Evolutionary conservation across 768 basidiomycete species (phyloP), one percentile per base, ranked within the genome.

Genomic region (Coprinopsis sp.): DNA sequence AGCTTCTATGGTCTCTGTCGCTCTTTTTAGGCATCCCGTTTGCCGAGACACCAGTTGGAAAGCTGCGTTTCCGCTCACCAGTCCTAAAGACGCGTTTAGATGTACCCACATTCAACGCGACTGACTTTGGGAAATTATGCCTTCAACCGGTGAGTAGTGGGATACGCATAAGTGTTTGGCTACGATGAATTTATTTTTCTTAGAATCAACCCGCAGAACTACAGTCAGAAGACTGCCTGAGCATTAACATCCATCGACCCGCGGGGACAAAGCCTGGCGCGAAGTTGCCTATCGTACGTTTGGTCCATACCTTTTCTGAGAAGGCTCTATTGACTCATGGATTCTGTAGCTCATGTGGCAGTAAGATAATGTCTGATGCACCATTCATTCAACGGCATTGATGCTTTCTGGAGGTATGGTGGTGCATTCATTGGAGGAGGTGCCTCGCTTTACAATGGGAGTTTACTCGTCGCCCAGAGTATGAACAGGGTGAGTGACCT

Each of bases 201-300:
- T 40, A 40, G 8, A 6, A 5, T 22, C 13, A 23, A 8, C 61
- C 24, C 53, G 69, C 59, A 11, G 8, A 36, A 7, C 12, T 11
- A 36, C 34, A 36, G 29, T 76, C 77, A 19, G 80, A 82, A 57
- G 79, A 82, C 50, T 82, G 78, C 54, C 60, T 83, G 42, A 79
- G 77, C 16, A 64, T 82, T 40, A 81, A 82, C 52, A 62, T 84
- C 5, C 77, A 76, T 47, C 65, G 77, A 19, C 80, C 81, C 0
- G 63, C 69, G 0, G 68, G 69, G 12, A 45, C 61, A 8, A 29
- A 33, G 4, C 3, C 54, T 1, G 52, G 55, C 41, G 59, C 62
- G 2, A 60, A 58, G 28, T 55, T 74, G 6, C 71, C 73, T 10
- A 64, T 74, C 38, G 70, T 71, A 44, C 53, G 66, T 55, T n/a